phyloP scores from a whole-genome alignment of 148 eudicot species.

The Vaccinium macrocarpon region DNA sequence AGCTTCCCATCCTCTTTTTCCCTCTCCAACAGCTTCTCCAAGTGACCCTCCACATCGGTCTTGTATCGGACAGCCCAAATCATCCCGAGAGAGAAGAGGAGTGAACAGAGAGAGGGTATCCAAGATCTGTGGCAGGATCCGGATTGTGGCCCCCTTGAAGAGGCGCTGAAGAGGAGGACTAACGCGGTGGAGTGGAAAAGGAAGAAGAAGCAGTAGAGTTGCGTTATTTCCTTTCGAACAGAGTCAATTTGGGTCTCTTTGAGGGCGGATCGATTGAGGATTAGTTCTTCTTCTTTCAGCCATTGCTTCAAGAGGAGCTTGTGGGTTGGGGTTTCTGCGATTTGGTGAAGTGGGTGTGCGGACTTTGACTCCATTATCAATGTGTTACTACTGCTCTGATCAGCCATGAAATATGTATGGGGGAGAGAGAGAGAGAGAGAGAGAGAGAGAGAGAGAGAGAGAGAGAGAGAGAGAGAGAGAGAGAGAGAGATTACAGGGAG shows the following conservation, averaged over 20 bases:
- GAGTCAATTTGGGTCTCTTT: conserved; percentile 79
- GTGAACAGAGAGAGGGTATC: conserved; percentile 66
- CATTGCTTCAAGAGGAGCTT: conserved; percentile 82
- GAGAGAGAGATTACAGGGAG: not conserved
- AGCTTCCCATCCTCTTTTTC: conserved; percentile 71
- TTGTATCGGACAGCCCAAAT: conserved; percentile 79
- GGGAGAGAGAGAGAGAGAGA: conserved; percentile 11
- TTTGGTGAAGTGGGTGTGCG: conserved; percentile 75
- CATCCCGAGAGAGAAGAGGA: conserved; percentile 53
- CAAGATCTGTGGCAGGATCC: conserved; percentile 53
- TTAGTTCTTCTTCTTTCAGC: conserved; percentile 79
- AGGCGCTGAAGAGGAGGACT: conserved; percentile 55
- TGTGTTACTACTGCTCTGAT: conserved; percentile 22
- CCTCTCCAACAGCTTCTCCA: conserved; percentile 63
- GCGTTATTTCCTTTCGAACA: conserved; percentile 52
- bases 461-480: conserved; percentile 11
- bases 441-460: not conserved
- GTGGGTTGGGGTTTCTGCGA: conserved; percentile 74
- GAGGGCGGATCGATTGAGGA: conserved; percentile 49
- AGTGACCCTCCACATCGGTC: conserved; percentile 55
- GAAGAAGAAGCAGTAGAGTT: conserved; percentile 74
- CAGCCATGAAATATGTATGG: too few relatives aligned
- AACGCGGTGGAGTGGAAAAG: conserved; percentile 64
- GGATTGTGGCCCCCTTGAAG: conserved; percentile 24
- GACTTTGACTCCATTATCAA: conserved; percentile 35